Percentiles rank a stretch among this genome's conserved stretches.
phyloP scores from a whole-genome alignment of 1,139 yeast species.

The Candida labiduridarum region DNA sequence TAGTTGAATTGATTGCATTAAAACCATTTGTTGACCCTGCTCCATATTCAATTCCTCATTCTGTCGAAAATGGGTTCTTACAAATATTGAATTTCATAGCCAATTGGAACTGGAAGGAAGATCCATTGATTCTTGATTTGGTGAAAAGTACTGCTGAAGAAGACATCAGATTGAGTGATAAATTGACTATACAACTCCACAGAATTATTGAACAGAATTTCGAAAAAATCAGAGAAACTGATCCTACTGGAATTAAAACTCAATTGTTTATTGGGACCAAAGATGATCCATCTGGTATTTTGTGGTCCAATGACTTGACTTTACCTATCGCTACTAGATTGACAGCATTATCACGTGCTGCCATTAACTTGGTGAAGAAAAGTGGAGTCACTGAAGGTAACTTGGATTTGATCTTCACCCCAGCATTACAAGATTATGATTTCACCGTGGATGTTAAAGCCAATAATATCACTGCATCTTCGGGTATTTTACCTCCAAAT shows the following conservation, averaged over 20 bases:
- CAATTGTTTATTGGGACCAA: conserved; percentile 83
- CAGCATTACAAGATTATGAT: conserved; percentile 84
- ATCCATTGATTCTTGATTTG: conserved; percentile 76
- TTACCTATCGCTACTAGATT: conserved; percentile 84
- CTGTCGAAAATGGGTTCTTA: conserved; percentile 78
- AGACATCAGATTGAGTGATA: conserved; percentile 53
- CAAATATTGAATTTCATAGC: conserved; percentile 73
- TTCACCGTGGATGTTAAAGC: conserved; percentile 65
- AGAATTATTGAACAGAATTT: conserved; percentile 68
- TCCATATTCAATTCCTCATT: conserved; percentile 78
- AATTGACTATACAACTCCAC: conserved; percentile 60
- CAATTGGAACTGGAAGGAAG: conserved; percentile 93
- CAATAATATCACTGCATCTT: conserved; percentile 41
- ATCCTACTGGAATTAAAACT: conserved; percentile 78
- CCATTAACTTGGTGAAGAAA: conserved; percentile 53
- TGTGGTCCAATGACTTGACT: conserved; percentile 75
- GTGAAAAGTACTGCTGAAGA: conserved; percentile 49
- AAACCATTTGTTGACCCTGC: conserved; percentile 86
- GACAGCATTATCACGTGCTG: conserved; percentile 84
- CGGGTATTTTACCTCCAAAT: conserved; percentile 58
- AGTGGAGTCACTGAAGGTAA: conserved; percentile 48
- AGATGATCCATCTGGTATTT: conserved; percentile 79
- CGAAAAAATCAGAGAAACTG: conserved; percentile 64
- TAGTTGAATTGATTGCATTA: conserved; percentile 78
- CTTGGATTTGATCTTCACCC: conserved; percentile 65